Evolutionary conservation across 257 asterid species (phyloP), one percentile per base, ranked within the genome.

Genomic region (Craterostigma plantagineum): DNA sequence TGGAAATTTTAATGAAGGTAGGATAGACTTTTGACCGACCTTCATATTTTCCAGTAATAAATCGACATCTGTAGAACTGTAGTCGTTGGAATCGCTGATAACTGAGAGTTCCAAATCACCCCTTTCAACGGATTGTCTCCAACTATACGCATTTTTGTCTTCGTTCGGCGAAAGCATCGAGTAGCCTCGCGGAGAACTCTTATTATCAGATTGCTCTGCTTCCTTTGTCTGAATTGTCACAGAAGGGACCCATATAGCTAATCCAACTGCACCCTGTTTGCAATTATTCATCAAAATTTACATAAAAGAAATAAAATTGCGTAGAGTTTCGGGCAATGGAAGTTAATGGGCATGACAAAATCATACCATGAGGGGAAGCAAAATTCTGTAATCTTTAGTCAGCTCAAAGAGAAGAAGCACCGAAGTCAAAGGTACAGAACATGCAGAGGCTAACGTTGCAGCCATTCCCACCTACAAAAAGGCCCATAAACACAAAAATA

Each of bases 231-330:
- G 87, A 67, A 68, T 58, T 43, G 95, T 67, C 57, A 90, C 86
- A 47, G 99, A 90, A 27, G 96, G 99, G 63, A 83, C 99, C 96
- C 99, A 90, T 61, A 90, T 83, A 39, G 99, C 95, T 61, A 90
- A 68, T 59, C 99, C 99, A 72, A 90, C 99, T 6, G 99, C 99
- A 43, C 99, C 95, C 98, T 90, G 71, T 52, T 51, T 53, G 57
- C 33, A 18, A n/a, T 10, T 1, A 43, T 43, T 30, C 14, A n/a
- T 14, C 8, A 11, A 14, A 40, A 12, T 36, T 9, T 10, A 36
- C 11, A 8, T 12, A 9, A 36, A 36, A 12, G 11, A 36, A 12
- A 9, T 36, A 36, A n/a, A n/a, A n/a, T n/a, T n/a, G n/a, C n/a
- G n/a, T n/a, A n/a, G 30, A 23, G 6, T 23, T 23, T 23, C 6